These are phyloP conservation scores for Vanrija sp. DNA, from an alignment of 1,284 basidiomycete genomes.

Conservation along the genomic window DNA sequence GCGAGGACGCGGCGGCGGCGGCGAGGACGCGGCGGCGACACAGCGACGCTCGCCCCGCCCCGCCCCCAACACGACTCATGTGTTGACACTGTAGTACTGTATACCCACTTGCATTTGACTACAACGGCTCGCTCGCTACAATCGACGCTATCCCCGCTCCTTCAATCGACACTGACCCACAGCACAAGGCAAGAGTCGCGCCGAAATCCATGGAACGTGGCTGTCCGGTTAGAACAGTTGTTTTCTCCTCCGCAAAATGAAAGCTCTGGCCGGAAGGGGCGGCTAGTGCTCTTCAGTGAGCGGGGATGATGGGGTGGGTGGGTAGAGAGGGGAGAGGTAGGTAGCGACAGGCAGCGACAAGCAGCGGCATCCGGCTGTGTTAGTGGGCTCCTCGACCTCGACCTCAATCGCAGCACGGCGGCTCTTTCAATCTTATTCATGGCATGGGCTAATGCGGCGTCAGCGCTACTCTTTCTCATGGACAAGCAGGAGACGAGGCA, in stretches of 20 bases:
- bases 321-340: not conserved
- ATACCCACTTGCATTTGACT: not conserved
- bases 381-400: constrained; percentile 2
- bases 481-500: not conserved
- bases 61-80: too few species aligned
- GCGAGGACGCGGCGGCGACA: too few species aligned
- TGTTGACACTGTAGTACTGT: not conserved
- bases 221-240: constrained; percentile 5
- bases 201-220: constrained; percentile 44
- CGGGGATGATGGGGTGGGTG: constrained; percentile 18
- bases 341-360: too few species aligned
- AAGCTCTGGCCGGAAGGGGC: constrained; percentile 27
- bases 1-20: not conserved
- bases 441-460: too few species aligned
- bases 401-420: not conserved
- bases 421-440: too few species aligned
- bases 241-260: constrained; percentile 35
- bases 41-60: too few species aligned
- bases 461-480: too few species aligned
- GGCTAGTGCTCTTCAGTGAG: constrained; percentile 38
- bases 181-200: constrained; percentile 15
- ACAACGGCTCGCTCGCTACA: not conserved
- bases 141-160: constrained; percentile 32
- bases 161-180: constrained; percentile 37
- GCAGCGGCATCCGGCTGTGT: too few species aligned